A percentile compares a stretch with the other conserved stretches of the same genome.
Evolutionary conservation across 345 rosid genomes (phyloP).

Genomic region (Erucastrum elatum): DNA sequence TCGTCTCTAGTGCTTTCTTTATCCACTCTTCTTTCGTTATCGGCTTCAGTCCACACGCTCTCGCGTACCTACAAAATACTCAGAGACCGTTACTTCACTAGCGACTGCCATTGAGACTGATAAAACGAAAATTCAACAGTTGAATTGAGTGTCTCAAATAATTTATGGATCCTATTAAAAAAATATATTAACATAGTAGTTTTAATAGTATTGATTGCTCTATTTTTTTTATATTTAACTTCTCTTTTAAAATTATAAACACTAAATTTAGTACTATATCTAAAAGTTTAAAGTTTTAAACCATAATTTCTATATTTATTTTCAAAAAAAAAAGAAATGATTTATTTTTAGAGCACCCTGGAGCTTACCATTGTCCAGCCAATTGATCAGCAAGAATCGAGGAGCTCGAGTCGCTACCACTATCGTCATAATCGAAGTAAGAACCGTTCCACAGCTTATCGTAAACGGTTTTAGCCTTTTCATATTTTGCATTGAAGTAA

Average conservation of each 20-base stretch:
- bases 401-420: conserved; percentile 48
- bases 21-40: conserved; percentile 58
- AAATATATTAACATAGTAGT: too few species aligned
- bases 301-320: too few species aligned
- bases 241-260: too few species aligned
- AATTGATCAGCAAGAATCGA: conserved; percentile 77
- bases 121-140: neutral
- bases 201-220: too few species aligned
- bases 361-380: conserved; percentile 77
- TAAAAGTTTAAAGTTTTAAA: too few species aligned
- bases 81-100: too few species aligned
- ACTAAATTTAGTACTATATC: too few species aligned
- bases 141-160: neutral
- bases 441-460: conserved; percentile 80
- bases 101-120: neutral
- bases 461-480: conserved; percentile 59
- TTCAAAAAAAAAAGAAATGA: too few species aligned
- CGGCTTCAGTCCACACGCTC: conserved; percentile 64
- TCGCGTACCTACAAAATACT: conserved; percentile 52
- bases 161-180: too few species aligned
- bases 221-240: too few species aligned
- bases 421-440: conserved; percentile 67
- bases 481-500: conserved; percentile 60
- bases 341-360: too few species aligned
- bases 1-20: conserved; percentile 54